phyloP scores from a whole-genome alignment of 805 yeast genomes.

The Debaryomyces tyrocola region DNA sequence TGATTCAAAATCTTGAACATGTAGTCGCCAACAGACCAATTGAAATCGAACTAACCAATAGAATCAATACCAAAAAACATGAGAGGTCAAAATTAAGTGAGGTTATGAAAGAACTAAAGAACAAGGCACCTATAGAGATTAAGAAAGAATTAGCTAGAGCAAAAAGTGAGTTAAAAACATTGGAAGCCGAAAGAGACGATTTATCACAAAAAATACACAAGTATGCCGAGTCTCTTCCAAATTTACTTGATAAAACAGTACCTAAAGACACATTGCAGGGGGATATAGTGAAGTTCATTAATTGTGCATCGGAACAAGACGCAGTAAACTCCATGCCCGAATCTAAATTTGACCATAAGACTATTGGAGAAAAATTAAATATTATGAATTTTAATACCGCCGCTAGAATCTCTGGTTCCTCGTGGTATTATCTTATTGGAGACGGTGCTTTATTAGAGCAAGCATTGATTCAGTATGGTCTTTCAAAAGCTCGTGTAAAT shows the following conservation, averaged over 20 bases:
- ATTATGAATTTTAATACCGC: slow-evolving; percentile 73
- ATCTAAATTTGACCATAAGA: slow-evolving; percentile 56
- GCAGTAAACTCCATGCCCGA: slow-evolving; percentile 9
- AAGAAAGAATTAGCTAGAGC: slow-evolving; percentile 19
- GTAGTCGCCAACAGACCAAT: slow-evolving; percentile 23
- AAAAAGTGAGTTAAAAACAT: slow-evolving; percentile 23
- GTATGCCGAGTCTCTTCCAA: slow-evolving; percentile 60
- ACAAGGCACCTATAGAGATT: slow-evolving; percentile 8
- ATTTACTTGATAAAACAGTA: slow-evolving; percentile 52
- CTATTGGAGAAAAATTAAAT: slow-evolving; percentile 65
- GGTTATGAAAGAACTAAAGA: slow-evolving; percentile 15
- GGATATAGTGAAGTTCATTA: slow-evolving; percentile 51
- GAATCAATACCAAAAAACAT: slow-evolving; percentile 26
- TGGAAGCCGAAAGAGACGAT: slow-evolving; percentile 22
- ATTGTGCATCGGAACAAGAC: slow-evolving; percentile 39
- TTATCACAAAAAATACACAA: slow-evolving; percentile 37
- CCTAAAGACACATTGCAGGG: slow-evolving; percentile 39
- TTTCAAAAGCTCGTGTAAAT: slow-evolving; percentile 58
- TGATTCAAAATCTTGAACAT: slow-evolving; percentile 20
- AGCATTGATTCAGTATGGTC: slow-evolving; percentile 80
- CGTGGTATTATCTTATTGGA: slow-evolving; percentile 82
- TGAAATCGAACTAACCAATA: slow-evolving; percentile 20
- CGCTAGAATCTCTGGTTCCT: slow-evolving; percentile 73
- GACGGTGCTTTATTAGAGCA: slow-evolving; percentile 89
- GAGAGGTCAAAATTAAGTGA: slow-evolving; percentile 28